These are phyloP conservation scores for Chytriomyces sp. DNA, from an alignment of 192 early-diverging fungal species.

Conservation along the genomic window DNA sequence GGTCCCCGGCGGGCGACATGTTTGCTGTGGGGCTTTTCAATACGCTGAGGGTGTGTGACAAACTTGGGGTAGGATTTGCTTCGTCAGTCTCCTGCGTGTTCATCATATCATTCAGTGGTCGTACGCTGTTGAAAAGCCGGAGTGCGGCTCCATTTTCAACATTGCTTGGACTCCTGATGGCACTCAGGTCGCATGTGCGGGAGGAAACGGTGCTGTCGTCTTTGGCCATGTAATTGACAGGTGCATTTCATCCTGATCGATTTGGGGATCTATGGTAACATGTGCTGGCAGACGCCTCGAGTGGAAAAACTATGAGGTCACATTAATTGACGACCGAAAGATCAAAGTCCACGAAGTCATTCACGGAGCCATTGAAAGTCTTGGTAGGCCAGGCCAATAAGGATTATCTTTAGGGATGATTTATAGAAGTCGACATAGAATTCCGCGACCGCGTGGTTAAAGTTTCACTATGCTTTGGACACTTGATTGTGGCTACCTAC, in stretches of 20 bases:
- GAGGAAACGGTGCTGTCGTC: conserved; percentile 54
- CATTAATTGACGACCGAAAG: conserved; percentile 55
- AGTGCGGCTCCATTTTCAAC: conserved; percentile 54
- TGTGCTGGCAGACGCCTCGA: conserved; percentile 43
- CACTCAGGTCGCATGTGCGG: conserved; percentile 58
- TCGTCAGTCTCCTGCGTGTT: not conserved
- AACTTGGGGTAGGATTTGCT: conserved; percentile 46
- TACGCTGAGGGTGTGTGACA: conserved; percentile 56
- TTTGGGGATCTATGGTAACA: not conserved
- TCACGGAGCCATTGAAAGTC: conserved; percentile 48
- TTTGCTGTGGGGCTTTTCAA: conserved; percentile 64
- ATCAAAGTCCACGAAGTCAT: conserved; percentile 54
- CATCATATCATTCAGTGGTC: conserved; percentile 51
- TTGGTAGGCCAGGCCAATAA: conserved; percentile 35
- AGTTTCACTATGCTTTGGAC: conserved; percentile 48
- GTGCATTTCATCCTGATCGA: conserved; percentile 5
- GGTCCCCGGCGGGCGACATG: conserved; percentile 60
- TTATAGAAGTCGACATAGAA: conserved; percentile 27
- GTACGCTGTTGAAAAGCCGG: conserved; percentile 51
- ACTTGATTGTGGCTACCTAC: conserved; percentile 56
- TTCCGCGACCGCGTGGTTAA: conserved; percentile 62
- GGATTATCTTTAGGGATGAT: not conserved
- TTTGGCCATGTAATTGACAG: conserved; percentile 58
- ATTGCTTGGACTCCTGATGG: conserved; percentile 68
- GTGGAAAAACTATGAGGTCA: conserved; percentile 65